A percentile compares a stretch with the other conserved stretches of the same genome.
phyloP scores from a whole-genome alignment of 768 basidiomycete genomes.

The Kwoniella newhampshirensis region DNA sequence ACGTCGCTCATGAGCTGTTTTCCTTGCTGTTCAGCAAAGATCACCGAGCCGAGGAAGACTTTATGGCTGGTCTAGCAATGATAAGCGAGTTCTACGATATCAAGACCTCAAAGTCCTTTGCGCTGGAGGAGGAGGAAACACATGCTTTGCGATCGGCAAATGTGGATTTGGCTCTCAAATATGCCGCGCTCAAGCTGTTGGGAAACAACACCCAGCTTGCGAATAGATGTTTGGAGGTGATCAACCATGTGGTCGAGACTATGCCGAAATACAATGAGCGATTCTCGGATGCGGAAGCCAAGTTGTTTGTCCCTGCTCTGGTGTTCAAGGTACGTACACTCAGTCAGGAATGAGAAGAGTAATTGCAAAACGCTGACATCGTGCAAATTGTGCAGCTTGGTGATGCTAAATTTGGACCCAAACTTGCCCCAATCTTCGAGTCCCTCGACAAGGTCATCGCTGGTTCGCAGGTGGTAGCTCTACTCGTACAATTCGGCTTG shows the following conservation, averaged over 20 bases:
- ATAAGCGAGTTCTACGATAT: constrained; percentile 73
- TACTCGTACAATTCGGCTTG: constrained; percentile 82
- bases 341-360: not conserved
- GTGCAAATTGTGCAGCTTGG: constrained; percentile 66
- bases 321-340: constrained; percentile 70
- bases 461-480: constrained; percentile 84
- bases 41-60: constrained; percentile 91
- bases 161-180: constrained; percentile 88
- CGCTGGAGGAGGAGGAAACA: constrained; percentile 57
- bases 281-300: constrained; percentile 79
- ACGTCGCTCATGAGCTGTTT: constrained; percentile 72
- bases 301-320: constrained; percentile 83
- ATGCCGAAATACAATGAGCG: constrained; percentile 68
- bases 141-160: constrained; percentile 75
- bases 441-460: constrained; percentile 85
- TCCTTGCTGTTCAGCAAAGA: constrained; percentile 87
- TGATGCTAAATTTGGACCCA: constrained; percentile 71
- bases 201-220: constrained; percentile 87
- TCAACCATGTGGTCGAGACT: constrained; percentile 74
- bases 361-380: not conserved
- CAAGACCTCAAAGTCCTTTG: constrained; percentile 61
- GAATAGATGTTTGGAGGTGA: constrained; percentile 81
- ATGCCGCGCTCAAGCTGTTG: constrained; percentile 82
- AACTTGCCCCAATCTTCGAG: constrained; percentile 67
- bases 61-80: constrained; percentile 70